These are phyloP conservation scores for Blastomyces gilchristii DNA, from an alignment of 2,329 filamentous ascomycete genomes.

Conservation along the genomic window DNA sequence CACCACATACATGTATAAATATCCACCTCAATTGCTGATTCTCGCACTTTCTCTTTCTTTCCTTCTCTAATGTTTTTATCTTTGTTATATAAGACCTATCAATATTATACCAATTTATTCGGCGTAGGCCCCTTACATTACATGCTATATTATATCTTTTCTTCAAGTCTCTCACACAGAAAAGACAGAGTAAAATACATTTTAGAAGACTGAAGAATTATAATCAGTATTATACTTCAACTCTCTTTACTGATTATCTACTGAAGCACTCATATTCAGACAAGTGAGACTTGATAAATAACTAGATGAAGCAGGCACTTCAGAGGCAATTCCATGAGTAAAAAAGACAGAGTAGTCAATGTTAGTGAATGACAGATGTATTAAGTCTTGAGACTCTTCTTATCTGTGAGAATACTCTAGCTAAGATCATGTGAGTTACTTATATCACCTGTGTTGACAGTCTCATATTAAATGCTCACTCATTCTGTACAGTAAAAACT, in stretches of 20 bases:
- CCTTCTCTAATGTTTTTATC: too few species aligned
- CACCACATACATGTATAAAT: too few species aligned
- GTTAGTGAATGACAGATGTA: constrained; percentile 2
- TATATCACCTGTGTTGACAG: background rate
- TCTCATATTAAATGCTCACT: background rate
- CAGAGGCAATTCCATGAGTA: background rate
- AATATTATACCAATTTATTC: too few species aligned
- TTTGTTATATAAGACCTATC: too few species aligned
- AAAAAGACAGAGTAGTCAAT: constrained; percentile 8
- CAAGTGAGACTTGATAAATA: constrained; percentile 3
- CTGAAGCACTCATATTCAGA: constrained; percentile 1
- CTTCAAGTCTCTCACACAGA: constrained; percentile 2
- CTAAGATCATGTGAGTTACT: constrained; percentile 4
- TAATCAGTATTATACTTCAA: constrained; percentile 5
- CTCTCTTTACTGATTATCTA: constrained; percentile 4
- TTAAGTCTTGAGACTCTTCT: constrained; percentile 2
- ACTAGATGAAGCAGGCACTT: background rate
- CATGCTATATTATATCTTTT: constrained; percentile 7
- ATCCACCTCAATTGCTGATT: too few species aligned
- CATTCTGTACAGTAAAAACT: constrained; percentile 6
- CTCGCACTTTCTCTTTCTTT: too few species aligned
- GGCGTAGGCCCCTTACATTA: too few species aligned
- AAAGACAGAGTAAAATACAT: constrained; percentile 1
- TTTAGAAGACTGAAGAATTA: constrained; percentile 5
- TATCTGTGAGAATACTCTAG: background rate